Conservation (phyloP, 2,329 filamentous ascomycete genomes). For the Sclerotinia nivalis region DNA sequence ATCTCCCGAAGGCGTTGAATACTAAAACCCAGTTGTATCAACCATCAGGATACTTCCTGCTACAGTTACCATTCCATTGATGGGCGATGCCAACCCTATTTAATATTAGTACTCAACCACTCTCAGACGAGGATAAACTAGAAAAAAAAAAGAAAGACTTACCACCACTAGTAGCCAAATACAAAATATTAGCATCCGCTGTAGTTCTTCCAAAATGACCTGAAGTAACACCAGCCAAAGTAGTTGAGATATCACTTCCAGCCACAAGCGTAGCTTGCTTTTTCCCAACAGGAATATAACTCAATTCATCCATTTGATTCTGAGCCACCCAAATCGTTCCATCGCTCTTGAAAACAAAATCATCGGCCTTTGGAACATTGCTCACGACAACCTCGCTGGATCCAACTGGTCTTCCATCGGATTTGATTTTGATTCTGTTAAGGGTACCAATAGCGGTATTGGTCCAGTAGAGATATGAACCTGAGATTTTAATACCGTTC, state of each 20-base stretch:
- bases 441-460: constrained; percentile 35
- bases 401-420: constrained; percentile 26
- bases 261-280: constrained; percentile 19
- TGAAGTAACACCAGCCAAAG: constrained; percentile 29
- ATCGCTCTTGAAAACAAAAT: constrained; percentile 28
- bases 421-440: constrained; percentile 30
- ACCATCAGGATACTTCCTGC: constrained; percentile 15
- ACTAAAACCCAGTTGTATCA: constrained; percentile 6
- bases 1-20: background rate
- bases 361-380: constrained; percentile 26
- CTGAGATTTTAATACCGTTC: constrained; percentile 38
- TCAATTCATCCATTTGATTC: constrained; percentile 26
- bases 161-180: constrained; percentile 32
- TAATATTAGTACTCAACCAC: background rate
- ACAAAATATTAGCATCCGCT: constrained; percentile 24
- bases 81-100: constrained; percentile 12
- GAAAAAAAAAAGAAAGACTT: background rate
- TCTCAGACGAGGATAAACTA: fast-evolving
- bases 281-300: constrained; percentile 7
- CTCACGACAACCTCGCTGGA: constrained; percentile 20
- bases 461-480: constrained; percentile 36
- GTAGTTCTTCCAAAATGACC: constrained; percentile 28
- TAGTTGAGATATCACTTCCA: constrained; percentile 24
- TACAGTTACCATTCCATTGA: constrained; percentile 15
- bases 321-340: constrained; percentile 26